Base-by-base conservation (phyloP, 2,329 filamentous ascomycete genomes). In the Fusarium udum region DNA sequence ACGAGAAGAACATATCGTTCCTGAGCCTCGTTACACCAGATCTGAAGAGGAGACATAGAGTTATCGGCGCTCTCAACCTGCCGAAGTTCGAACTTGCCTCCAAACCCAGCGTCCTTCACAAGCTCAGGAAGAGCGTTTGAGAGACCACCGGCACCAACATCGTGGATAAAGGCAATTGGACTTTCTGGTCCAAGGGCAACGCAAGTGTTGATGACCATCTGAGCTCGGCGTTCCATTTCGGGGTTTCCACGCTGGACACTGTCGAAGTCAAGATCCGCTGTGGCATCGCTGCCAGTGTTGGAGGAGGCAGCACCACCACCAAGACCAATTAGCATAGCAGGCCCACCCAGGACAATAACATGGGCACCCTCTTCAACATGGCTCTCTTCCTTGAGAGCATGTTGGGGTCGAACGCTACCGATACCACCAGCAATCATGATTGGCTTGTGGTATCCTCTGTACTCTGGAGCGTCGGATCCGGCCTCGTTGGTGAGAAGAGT, bases 351-450 rank as follows among this genome's bases (percentile, higher is more conserved):
- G 28, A 98, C 95, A 74, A 99, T 92, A 51, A 97, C 89, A 80
- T 95, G 93, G 24, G 95, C 95, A n/a, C 95, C 95, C 58, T 95
- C 89, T 59, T 92, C 91, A 24, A 99, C 96, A 71, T 93, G 87
- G 18, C 89, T 87, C 14, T 92, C 90, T 71, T 93, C 89, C 84
- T 99, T 99, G 67, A 98, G 87, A 6, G 96, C 95, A 79, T 97
- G 93, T 77, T 95, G 92, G 20, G 96, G 95, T 65, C 96, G 87
- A 36, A 98, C 95, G 11, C 93, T 97, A 55, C 96, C 96, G 40
- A 98, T 90, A 80, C 96, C 96, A 79, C 96, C 96, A 71, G 96
- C 96, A 84, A 99, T 94, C 94, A 98, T 97, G 82, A 97, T 98
- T 15, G 96, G 96, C 85, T 99, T 99, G 84, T 98, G 96, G 81